A percentile compares a stretch with the other conserved stretches of the same genome.
phyloP scores from a whole-genome alignment of 257 asterid genomes.

The Echium plantagineum region DNA sequence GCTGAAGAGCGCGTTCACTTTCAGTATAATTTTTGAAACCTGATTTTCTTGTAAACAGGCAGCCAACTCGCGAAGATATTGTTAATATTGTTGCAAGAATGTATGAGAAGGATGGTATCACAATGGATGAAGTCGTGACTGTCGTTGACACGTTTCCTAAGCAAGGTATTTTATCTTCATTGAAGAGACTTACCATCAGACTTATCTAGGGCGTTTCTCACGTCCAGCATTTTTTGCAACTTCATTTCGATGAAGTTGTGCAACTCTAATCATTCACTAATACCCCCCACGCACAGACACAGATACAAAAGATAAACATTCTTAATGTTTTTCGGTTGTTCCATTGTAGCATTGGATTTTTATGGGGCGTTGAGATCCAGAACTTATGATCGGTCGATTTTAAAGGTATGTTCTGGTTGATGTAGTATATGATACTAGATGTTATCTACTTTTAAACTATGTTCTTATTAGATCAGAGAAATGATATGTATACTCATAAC shows the following conservation, averaged over 20 bases:
- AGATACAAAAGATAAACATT: too few relatives aligned
- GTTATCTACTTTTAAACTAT: too few relatives aligned
- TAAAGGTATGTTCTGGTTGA: slow-evolving; percentile 37
- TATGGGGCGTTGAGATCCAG: slow-evolving; percentile 93
- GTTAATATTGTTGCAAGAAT: slow-evolving; percentile 64
- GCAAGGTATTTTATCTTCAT: slow-evolving; percentile 44
- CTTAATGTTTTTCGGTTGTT: background rate
- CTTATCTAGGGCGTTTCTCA: too few relatives aligned
- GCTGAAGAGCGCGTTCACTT: background rate
- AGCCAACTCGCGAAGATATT: slow-evolving; percentile 88
- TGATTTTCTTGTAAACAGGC: slow-evolving; percentile 47
- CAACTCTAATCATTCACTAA: too few relatives aligned
- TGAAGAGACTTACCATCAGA: too few relatives aligned
- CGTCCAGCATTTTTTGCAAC: too few relatives aligned
- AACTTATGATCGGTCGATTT: slow-evolving; percentile 71
- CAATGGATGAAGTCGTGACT: slow-evolving; percentile 44
- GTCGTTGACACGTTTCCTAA: slow-evolving; percentile 67
- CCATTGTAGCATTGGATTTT: slow-evolving; percentile 75
- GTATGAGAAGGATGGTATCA: slow-evolving; percentile 87
- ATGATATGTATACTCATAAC: background rate
- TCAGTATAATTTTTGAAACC: background rate
- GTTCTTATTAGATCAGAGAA: background rate
- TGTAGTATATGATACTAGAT: background rate
- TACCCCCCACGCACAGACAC: too few relatives aligned
- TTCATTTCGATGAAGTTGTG: too few relatives aligned